Evolutionary conservation across 106 monocot species (phyloP), one percentile per base, ranked within the genome.

Genomic region (Phalaenopsis equestris): DNA sequence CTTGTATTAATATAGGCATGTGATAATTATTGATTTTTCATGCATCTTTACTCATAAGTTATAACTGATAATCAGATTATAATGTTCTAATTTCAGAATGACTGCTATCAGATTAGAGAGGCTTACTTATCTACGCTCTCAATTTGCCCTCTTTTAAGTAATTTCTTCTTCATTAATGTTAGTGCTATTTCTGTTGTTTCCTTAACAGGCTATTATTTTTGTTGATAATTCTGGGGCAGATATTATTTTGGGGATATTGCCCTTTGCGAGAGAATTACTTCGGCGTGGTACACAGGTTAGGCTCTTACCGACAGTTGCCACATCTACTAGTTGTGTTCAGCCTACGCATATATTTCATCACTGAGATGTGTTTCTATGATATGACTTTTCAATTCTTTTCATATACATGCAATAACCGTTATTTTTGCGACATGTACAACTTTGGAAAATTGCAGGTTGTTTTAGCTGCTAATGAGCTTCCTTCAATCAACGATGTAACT

Each of bases 161-260:
- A 30, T 30, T 30, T 30, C 30, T 30, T 30, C 30, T 30, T 30
- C 30, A 30, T 30, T 30, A 30, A 30, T 30, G 30, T 30, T 30
- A 30, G 30, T 30, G 30, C 30, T 30, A 30, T 30, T 30, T 30
- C 30, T 30, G 30, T 80, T 65, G 16, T 80, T 58, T n/a, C 75
- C 48, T 41, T 79, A 0, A 17, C 79, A 97, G 96, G 94, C 90
- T 80, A 85, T 97, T 47, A 97, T 98, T 76, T 98, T 94, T 86
- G 90, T 94, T 80, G 97, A 98, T 84, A 98, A 98, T 80, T 98
- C 97, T 70, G 97, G 97, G 82, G 97, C 92, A 75, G 97, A 94
- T 88, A n/a, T 98, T 56, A 80, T 98, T 77, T 82, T 98, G 79
- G 94, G 97, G 38, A 92, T 98, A 83, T 77, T 98, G 56, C 97